Evolutionary conservation across 2,329 filamentous ascomycete species (phyloP).

Genomic region (Neopestalotiopsis clavispora): DNA sequence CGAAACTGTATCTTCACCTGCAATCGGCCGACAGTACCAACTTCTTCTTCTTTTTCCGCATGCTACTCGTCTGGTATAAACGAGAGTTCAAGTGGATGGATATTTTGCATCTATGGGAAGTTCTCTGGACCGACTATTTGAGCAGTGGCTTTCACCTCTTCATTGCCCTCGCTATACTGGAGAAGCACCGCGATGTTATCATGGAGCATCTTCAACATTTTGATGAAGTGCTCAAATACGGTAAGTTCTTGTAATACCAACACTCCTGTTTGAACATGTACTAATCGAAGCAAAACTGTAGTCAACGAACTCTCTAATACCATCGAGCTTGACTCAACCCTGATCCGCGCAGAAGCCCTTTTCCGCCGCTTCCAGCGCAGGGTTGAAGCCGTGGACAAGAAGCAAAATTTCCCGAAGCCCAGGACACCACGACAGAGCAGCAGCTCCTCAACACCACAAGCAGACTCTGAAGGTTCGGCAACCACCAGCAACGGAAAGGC

Average conservation of each 20-base stretch:
- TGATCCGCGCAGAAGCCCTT: conserved; percentile 85
- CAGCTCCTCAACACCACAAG: conserved; percentile 23
- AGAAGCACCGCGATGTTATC: conserved; percentile 95
- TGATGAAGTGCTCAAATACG: conserved; percentile 96
- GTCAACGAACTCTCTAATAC: conserved; percentile 94
- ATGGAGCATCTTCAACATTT: conserved; percentile 94
- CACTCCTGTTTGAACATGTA: neutral
- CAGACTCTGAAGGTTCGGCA: conserved; percentile 22
- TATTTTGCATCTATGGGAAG: conserved; percentile 87
- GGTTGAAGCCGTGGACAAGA: conserved; percentile 91
- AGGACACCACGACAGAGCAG: conserved; percentile 28
- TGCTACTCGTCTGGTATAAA: conserved; percentile 99
- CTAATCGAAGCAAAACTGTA: conserved; percentile 37
- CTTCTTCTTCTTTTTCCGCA: conserved; percentile 99
- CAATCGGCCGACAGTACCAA: conserved; percentile 93
- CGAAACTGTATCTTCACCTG: conserved; percentile 88
- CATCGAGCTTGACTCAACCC: conserved; percentile 86
- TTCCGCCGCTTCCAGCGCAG: conserved; percentile 88
- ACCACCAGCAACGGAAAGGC: conserved; percentile 41
- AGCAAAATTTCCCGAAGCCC: conserved; percentile 77
- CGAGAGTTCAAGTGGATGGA: conserved; percentile 92
- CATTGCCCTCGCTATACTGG: conserved; percentile 88
- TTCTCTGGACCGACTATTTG: conserved; percentile 90
- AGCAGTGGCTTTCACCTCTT: conserved; percentile 94
- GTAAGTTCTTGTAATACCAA: conserved; percentile 52